A percentile compares a stretch with the other conserved stretches of the same genome.
These are phyloP conservation scores for Suhomyces sp. DNA, from an alignment of 805 yeast species.

Conservation along the genomic window DNA sequence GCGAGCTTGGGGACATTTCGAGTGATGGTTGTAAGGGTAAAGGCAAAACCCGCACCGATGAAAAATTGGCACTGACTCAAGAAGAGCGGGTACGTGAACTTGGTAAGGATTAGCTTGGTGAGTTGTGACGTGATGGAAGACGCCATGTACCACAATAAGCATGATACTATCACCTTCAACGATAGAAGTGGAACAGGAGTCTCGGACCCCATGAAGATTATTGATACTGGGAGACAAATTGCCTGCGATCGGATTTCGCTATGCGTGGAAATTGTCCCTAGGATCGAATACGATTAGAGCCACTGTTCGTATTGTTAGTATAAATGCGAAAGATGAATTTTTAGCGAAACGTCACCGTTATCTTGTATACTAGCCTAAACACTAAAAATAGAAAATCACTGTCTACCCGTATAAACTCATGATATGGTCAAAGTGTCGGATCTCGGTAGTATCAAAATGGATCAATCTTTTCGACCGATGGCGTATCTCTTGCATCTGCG, in stretches of 20 bases:
- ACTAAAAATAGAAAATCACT: background rate
- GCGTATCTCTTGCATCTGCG: background rate
- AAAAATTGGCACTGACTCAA: slow-evolving; percentile 64
- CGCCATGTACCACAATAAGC: slow-evolving; percentile 59
- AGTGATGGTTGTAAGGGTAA: slow-evolving; percentile 34
- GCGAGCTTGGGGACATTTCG: slow-evolving; percentile 28
- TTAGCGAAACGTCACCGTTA: background rate
- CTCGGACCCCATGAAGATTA: slow-evolving; percentile 2
- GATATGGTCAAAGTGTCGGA: background rate
- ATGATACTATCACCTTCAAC: slow-evolving; percentile 37
- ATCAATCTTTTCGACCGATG: background rate
- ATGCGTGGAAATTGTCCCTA: background rate
- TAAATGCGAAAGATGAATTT: background rate
- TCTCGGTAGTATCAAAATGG: background rate
- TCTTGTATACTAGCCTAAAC: background rate
- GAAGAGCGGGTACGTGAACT: slow-evolving; percentile 60
- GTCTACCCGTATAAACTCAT: background rate
- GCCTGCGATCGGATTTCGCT: background rate
- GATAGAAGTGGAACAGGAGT: slow-evolving; percentile 30
- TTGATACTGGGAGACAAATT: background rate
- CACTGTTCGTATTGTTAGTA: background rate
- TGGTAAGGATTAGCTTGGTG: slow-evolving; percentile 53
- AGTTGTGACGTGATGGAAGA: slow-evolving; percentile 65
- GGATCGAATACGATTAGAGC: background rate
- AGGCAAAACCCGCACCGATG: slow-evolving; percentile 46